Evolutionary conservation across 768 basidiomycete genomes (phyloP), one percentile per base, ranked within the genome.

Genomic region (Crepidotus variabilis): DNA sequence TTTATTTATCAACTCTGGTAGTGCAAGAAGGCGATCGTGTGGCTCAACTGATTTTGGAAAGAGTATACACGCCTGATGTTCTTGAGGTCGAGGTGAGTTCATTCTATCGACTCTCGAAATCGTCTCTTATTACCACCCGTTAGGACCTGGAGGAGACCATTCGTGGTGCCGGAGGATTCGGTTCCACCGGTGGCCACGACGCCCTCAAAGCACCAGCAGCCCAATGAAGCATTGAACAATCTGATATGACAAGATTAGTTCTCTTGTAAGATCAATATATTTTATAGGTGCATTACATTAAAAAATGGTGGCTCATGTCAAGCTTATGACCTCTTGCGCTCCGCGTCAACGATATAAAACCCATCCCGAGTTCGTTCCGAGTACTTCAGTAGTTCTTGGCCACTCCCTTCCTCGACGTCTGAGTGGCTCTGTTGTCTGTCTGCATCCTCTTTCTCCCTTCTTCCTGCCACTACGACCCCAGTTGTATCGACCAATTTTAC

Each of bases 21-120:
- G 97, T 99, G 58, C 78, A 90, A 64, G 86, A 90, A 69, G 95
- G 96, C 6, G 97, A 99, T 65, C 85, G 97, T n/a, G 78, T 99
- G 60, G 97, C 97, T 1, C 97, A 99, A 65, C 79, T 98, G 32
- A 92, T 99, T 60, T 75, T 98, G 52, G 96, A 99, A 68, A 85
- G 79, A 57, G 97, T 98, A 61, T 84, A 85, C 59, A 94, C 86
- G 2, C 92, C 96, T 0, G 88, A 87, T 2, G 81, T 96, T 14
- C 66, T 87, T 14, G 95, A 96, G 73, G 96, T 98, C 22, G 75
- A 90, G 51, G 93, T 92, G 61, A 66, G 89, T 68, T 51, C 50
- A 24, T 60, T 6, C 16, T 21, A 60, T 52, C 47, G 50, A 55
- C 43, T 24, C 50, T 47, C 60, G 51, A 50, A 39, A 28, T 39